Evolutionary conservation across 345 rosid genomes (phyloP), one percentile per base, ranked within the genome.

Genomic region (Raphanus sativus): DNA sequence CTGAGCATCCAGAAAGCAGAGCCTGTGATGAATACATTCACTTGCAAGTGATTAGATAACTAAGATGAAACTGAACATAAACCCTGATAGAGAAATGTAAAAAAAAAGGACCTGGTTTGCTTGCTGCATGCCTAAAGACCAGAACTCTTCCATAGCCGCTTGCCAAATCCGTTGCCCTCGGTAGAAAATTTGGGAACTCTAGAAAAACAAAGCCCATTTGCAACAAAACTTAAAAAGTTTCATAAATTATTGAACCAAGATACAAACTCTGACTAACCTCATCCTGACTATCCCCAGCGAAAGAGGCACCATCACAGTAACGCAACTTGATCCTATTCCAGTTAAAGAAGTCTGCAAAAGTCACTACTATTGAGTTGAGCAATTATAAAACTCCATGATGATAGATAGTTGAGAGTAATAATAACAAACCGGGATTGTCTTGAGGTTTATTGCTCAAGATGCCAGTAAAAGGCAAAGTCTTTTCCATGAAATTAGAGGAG

Each of bases 301-400:
- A 94, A n/a, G 98, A 94, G n/a, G 97, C 98, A 42, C 98, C 98
- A 75, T 94, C 98, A 3, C 98, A 94, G 75, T 94, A 94, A 0
- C 98, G 90, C 34, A 95, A 42, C 86, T 85, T 92, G 58, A 92
- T 86, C 82, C 97, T 89, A 68, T 95, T 95, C 99, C 98, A 95
- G 71, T 91, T 92, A 84, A 82, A 92, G 84, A 92, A 95, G 85
- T 92, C 98, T 95, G 82, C 82, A 82, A n/a, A n/a, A n/a, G n/a
- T n/a, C n/a, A n/a, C n/a, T n/a, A n/a, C n/a, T n/a, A n/a, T n/a
- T n/a, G n/a, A n/a, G n/a, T n/a, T n/a, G 42, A 50, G 55, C 55
- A 50, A 5, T 50, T 7, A 59, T 13, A 36, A 63, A 65, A 28
- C 74, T 25, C 36, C 42, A 38, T 38, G 42, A 70, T 62, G 42